Percentiles rank a stretch among this genome's conserved stretches.
Evolutionary conservation across 495 filamentous ascomycete genomes (phyloP).

Genomic region (Neurospora sp.): DNA sequence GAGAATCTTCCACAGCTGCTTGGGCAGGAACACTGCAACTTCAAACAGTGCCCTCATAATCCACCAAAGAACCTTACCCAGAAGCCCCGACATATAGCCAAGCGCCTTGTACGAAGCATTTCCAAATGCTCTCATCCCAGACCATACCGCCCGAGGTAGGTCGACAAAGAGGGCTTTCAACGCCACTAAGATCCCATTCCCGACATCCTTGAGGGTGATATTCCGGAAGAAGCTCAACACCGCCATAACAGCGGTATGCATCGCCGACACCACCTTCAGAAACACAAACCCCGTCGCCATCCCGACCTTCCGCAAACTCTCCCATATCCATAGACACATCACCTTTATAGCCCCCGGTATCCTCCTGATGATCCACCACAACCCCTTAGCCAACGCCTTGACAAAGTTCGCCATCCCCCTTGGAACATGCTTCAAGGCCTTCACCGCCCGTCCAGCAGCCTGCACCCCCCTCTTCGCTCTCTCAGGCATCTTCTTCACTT

Average conservation of each 20-base stretch:
- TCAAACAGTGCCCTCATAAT: slow-evolving; percentile 16
- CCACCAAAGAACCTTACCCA: slow-evolving; percentile 19
- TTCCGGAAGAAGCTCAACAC: slow-evolving; percentile 25
- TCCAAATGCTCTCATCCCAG: slow-evolving; percentile 12
- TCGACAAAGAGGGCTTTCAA: slow-evolving; percentile 22
- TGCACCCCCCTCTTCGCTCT: slow-evolving; percentile 12
- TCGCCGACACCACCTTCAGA: slow-evolving; percentile 16
- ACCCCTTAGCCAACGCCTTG: slow-evolving; percentile 3
- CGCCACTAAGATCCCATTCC: slow-evolving; percentile 22
- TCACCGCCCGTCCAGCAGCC: slow-evolving; percentile 4
- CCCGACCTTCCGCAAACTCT: slow-evolving; percentile 17
- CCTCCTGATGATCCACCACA: slow-evolving; percentile 16
- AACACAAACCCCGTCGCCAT: slow-evolving; percentile 17
- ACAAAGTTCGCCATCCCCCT: slow-evolving; percentile 13
- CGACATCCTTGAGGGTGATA: slow-evolving; percentile 29
- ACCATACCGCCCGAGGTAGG: slow-evolving; percentile 21
- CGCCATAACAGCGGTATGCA: slow-evolving; percentile 27
- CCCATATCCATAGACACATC: slow-evolving; percentile 22
- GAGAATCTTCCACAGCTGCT: slow-evolving; percentile 24
- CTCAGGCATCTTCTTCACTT: slow-evolving; percentile 15
- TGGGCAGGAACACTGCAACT: slow-evolving; percentile 23
- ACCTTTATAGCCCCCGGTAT: slow-evolving; percentile 22
- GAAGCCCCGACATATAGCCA: slow-evolving; percentile 19
- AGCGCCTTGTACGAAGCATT: slow-evolving; percentile 15
- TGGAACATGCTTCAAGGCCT: slow-evolving; percentile 11